Base-by-base conservation (phyloP, 108 stramenopile genomes). In the Nitzschia sp. region DNA sequence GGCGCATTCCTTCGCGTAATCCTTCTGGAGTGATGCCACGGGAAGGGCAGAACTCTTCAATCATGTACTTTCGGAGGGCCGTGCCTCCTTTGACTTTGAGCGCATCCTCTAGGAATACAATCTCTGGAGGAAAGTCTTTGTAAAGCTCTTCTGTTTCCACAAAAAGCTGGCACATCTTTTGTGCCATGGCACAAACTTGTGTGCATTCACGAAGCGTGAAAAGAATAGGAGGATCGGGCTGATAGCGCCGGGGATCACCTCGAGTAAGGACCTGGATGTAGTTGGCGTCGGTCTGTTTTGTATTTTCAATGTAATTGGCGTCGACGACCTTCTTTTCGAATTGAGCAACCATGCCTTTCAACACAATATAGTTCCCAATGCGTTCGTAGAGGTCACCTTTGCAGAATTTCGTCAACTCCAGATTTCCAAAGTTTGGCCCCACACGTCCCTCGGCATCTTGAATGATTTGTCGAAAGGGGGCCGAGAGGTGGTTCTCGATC, bases 251-350 rank as follows among this genome's bases (percentile, higher is more conserved):
- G 3, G 93, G 93, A 74, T 94, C 93, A 36, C 93, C 93, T 13
- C 51, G 71, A 18, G 77, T 61, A 11, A 89, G 59, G 9, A 75
- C 66, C 9, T 45, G 33, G 54, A 86, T 62, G 35, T 68, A 80
- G 34, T 88, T 87, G 11, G 75, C 72, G 17, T 71, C 46, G 1
- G 63, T 77, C 55, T 88, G 79, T 18, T 70, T 75, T 15, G 80
- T 83, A 11, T 72, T 72, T 58, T 91, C 90, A 28, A 85, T 30
- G 19, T 63, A 80, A 48, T 86, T 65, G 54, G 93, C 90, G 71
- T 94, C 93, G 6, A 77, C 64, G 33, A 86, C 82, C 70, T 94
- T 94, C 75, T 91, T 94, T 70, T 91, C 93, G 90, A 90, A 94
- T 31, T 87, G 86, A 2, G 84, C 84, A 18, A 89, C 86, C 93